Conservation (phyloP, 352 stramenopile genomes). For the Globisporangium splendens region DNA sequence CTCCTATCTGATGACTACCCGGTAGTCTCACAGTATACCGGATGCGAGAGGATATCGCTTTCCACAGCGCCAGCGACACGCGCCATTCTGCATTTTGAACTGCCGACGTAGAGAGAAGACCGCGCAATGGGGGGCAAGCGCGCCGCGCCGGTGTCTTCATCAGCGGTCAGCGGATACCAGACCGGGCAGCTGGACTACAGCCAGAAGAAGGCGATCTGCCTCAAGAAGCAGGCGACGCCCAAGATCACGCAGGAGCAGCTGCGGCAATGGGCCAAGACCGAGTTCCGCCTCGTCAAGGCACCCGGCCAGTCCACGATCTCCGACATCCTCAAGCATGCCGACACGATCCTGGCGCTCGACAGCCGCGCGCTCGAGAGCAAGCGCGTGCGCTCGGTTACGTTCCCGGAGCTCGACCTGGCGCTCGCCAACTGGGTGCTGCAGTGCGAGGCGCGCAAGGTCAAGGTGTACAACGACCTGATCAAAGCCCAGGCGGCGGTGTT, state of each 20-base stretch:
- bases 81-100: no score
- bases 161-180: no score
- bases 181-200: no score
- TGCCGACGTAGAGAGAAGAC: no score
- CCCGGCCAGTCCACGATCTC: conserved; percentile 6
- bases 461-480: conserved; percentile 1
- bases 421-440: conserved; percentile 6
- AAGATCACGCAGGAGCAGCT: conserved; percentile 9
- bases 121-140: no score
- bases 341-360: conserved; percentile 2
- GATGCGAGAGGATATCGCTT: no score
- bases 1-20: no score
- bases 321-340: conserved; percentile 3
- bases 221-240: no score
- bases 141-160: no score
- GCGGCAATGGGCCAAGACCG: not conserved
- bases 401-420: conserved; percentile 3
- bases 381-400: not conserved
- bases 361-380: conserved; percentile 4
- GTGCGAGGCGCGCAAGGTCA: conserved; percentile 2
- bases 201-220: no score
- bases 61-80: no score
- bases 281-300: conserved; percentile 3
- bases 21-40: no score
- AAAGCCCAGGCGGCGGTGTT: conserved; percentile 1